These are phyloP conservation scores for Urtica urens DNA, from an alignment of 306 rosid genomes.

Conservation along the genomic window DNA sequence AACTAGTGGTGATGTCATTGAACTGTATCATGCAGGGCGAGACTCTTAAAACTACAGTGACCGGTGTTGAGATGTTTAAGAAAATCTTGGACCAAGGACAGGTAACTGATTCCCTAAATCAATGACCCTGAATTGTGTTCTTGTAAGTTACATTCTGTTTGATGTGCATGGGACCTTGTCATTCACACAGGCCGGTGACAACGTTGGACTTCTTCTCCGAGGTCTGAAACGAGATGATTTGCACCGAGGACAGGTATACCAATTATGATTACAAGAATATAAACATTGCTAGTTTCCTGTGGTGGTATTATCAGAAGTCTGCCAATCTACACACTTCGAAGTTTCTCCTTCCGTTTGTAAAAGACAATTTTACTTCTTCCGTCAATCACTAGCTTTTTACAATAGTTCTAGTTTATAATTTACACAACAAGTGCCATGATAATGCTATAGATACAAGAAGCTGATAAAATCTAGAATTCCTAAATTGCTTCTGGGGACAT, in stretches of 20 bases:
- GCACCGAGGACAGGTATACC: slow-evolving; percentile 83
- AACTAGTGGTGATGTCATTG: slow-evolving; percentile 15
- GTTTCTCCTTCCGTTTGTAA: no score
- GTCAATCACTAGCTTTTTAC: no score
- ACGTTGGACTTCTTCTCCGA: slow-evolving; percentile 98
- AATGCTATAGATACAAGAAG: no score
- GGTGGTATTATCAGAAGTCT: slow-evolving; percentile 2
- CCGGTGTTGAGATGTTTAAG: slow-evolving; percentile 99
- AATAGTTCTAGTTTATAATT: no score
- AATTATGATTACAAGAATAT: no score
- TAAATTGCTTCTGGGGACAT: no score
- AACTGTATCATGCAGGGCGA: slow-evolving; percentile 41
- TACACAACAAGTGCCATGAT: no score
- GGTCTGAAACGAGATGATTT: slow-evolving; percentile 93
- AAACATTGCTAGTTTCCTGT: slow-evolving; percentile 4
- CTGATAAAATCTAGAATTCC: no score
- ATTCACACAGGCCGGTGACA: slow-evolving; percentile 77
- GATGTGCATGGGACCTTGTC: slow-evolving; percentile 18
- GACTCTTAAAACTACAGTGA: slow-evolving; percentile 78
- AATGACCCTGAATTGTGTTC: slow-evolving; percentile 4
- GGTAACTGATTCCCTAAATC: slow-evolving; percentile 38
- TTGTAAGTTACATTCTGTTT: slow-evolving; percentile 9
- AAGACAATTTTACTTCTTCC: no score
- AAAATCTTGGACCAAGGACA: slow-evolving; percentile 93
- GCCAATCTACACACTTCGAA: no score